These are phyloP conservation scores for Vavraia culicis DNA, from an alignment of 371 early-diverging fungal genomes.

Conservation along the genomic window DNA sequence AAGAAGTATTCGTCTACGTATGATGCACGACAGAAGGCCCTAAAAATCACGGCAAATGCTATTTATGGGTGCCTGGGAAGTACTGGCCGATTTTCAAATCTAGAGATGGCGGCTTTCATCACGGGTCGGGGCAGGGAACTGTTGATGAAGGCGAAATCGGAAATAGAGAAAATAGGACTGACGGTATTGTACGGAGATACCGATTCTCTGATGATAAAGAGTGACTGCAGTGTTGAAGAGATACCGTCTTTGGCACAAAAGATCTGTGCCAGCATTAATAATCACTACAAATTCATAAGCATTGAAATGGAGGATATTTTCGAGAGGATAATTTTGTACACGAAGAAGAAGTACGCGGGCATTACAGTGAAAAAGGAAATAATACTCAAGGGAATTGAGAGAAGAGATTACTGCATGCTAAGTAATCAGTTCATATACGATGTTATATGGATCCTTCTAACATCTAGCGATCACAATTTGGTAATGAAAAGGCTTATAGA, in stretches of 20 bases:
- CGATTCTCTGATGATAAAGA: slow-evolving; percentile 97
- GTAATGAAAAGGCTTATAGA: slow-evolving; percentile 47
- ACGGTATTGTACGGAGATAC: slow-evolving; percentile 97
- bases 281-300: slow-evolving; percentile 66
- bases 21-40: slow-evolving; percentile 77
- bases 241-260: slow-evolving; percentile 58
- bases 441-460: slow-evolving; percentile 40
- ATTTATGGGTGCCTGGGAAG: slow-evolving; percentile 99
- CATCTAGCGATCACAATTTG: background rate
- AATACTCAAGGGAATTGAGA: slow-evolving; percentile 85
- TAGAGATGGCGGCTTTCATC: slow-evolving; percentile 82
- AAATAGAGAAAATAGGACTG: slow-evolving; percentile 25
- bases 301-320: slow-evolving; percentile 90
- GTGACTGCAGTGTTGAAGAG: slow-evolving; percentile 47
- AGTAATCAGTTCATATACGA: slow-evolving; percentile 61
- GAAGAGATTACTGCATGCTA: slow-evolving; percentile 87
- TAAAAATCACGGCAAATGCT: slow-evolving; percentile 92
- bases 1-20: slow-evolving; percentile 50
- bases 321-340: slow-evolving; percentile 70
- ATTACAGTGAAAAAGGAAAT: slow-evolving; percentile 53
- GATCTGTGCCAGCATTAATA: slow-evolving; percentile 65
- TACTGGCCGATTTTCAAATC: slow-evolving; percentile 76
- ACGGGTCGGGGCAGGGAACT: slow-evolving; percentile 88
- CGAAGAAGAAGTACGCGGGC: slow-evolving; percentile 98
- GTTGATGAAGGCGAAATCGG: slow-evolving; percentile 66